Evolutionary conservation across 441 rosid genomes (phyloP).

Genomic region (Eugenia klotzschiana): DNA sequence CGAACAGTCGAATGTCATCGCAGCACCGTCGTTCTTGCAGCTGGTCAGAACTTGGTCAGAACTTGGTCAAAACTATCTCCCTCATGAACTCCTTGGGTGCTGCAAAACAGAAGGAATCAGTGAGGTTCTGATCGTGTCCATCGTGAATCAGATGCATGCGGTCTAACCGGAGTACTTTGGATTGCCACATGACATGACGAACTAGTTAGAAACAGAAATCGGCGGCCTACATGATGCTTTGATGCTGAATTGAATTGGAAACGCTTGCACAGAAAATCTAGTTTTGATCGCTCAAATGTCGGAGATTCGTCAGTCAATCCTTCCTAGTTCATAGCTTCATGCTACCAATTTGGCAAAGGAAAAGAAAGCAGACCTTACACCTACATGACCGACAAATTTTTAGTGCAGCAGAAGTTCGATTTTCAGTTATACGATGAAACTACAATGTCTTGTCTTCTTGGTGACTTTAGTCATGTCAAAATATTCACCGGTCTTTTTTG

Average conservation of each 20-base stretch:
- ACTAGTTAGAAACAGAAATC: not conserved
- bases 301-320: not conserved
- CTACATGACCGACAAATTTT: not conserved
- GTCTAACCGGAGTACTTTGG: not conserved
- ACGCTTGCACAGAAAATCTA: not conserved
- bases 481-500: not conserved
- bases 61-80: slow-evolving; percentile 22
- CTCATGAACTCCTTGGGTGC: slow-evolving; percentile 36
- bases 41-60: slow-evolving; percentile 10
- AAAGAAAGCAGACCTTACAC: not conserved
- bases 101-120: slow-evolving; percentile 9
- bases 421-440: not conserved
- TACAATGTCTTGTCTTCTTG: not conserved
- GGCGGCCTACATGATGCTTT: not conserved
- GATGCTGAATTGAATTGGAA: not conserved
- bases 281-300: not conserved
- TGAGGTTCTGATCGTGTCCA: not conserved
- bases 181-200: not conserved
- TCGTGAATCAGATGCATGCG: not conserved
- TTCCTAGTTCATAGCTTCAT: not conserved
- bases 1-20: not conserved
- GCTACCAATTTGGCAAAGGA: not conserved
- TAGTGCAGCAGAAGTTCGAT: not conserved
- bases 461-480: not conserved
- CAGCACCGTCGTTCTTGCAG: not conserved